phyloP scores from a whole-genome alignment of 2,329 filamentous ascomycete genomes.

The Chlorencoelia australis region DNA sequence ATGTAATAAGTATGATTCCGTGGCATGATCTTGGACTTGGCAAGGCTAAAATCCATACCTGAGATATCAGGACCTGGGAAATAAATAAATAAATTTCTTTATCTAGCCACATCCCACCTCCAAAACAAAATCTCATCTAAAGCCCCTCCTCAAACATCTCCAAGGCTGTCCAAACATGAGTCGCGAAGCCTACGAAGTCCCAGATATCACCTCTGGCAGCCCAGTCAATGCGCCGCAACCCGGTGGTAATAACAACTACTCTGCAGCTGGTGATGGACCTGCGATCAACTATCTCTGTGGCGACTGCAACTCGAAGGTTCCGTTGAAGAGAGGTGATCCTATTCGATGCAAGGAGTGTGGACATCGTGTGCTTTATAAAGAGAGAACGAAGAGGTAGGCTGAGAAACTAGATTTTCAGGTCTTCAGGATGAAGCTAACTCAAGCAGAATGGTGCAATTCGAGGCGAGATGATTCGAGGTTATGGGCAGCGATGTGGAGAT shows the following conservation, averaged over 20 bases:
- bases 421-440: conserved; percentile 15
- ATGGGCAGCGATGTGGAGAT: not conserved
- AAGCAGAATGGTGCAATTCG: conserved; percentile 91
- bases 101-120: not conserved
- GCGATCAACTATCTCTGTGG: conserved; percentile 66
- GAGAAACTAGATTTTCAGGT: not conserved
- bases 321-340: conserved; percentile 65
- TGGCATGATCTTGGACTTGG: too few relatives aligned
- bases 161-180: not conserved
- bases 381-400: conserved; percentile 50
- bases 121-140: not conserved
- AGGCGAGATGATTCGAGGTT: conserved; percentile 58
- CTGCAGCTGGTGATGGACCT: conserved; percentile 40
- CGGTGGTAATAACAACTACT: too few relatives aligned
- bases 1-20: too few relatives aligned
- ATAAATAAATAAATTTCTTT: too few relatives aligned
- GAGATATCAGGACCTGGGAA: too few relatives aligned
- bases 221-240: too few relatives aligned
- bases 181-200: conserved; percentile 7
- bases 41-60: too few relatives aligned
- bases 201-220: not conserved
- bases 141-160: not conserved
- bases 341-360: conserved; percentile 90
- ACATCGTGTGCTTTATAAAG: conserved; percentile 93
- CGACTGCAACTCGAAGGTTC: conserved; percentile 72